Percentiles rank a stretch among this genome's conserved stretches.
Evolutionary conservation across 2,329 filamentous ascomycete genomes (phyloP).

Genomic region (Botrytis paeoniae): DNA sequence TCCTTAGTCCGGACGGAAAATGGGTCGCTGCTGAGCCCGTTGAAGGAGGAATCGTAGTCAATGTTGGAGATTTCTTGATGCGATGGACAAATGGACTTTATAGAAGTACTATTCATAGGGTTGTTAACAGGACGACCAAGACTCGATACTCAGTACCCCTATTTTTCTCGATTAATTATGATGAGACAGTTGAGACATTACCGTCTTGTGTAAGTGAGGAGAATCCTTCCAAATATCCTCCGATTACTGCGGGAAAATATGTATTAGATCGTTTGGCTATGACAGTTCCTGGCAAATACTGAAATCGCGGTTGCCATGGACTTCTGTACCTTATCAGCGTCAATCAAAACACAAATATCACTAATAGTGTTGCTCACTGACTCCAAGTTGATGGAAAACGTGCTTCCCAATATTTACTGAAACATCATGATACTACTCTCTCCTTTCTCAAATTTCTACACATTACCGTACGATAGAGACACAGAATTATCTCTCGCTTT

Average conservation of each 20-base stretch:
- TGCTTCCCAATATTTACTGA: background rate
- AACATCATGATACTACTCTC: background rate
- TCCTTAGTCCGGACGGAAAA: conserved; percentile 45
- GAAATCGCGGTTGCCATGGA: background rate
- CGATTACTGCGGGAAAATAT: conserved; percentile 36
- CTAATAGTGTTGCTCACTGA: background rate
- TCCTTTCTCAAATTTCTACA: background rate
- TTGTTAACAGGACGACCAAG: conserved; percentile 50
- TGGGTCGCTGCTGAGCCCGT: conserved; percentile 48
- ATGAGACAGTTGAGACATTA: conserved; percentile 35
- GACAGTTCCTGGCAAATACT: conserved; percentile 29
- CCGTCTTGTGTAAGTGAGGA: conserved; percentile 34
- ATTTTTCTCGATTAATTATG: conserved; percentile 45
- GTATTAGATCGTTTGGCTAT: conserved; percentile 34
- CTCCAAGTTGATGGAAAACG: background rate
- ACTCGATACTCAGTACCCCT: conserved; percentile 57
- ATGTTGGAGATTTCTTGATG: conserved; percentile 49
- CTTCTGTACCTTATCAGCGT: background rate
- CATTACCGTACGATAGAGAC: background rate
- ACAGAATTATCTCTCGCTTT: background rate
- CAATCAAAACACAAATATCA: background rate
- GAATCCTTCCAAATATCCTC: conserved; percentile 32
- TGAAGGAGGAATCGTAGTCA: conserved; percentile 49
- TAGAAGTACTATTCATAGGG: conserved; percentile 52
- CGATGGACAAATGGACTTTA: conserved; percentile 52